Conservation (phyloP, 306 rosid species). For the Cucurbita moschata region DNA sequence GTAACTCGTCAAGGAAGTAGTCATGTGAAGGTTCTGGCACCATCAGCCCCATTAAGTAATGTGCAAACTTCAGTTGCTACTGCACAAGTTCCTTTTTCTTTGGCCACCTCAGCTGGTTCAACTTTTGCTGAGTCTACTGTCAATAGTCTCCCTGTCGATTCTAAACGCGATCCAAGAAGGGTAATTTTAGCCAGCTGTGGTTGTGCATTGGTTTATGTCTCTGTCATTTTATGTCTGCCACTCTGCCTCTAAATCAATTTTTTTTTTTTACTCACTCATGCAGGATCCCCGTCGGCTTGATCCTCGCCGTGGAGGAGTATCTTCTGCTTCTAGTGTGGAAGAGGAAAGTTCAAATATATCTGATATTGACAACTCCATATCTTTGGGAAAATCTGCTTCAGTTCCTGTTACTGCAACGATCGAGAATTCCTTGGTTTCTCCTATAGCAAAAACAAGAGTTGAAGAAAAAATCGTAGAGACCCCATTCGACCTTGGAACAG, state of each 20-base stretch:
- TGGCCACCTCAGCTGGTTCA: slow-evolving; percentile 27
- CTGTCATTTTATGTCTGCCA: neutral
- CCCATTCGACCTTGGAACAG: slow-evolving; percentile 28
- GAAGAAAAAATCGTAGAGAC: slow-evolving; percentile 42
- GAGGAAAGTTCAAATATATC: slow-evolving; percentile 29
- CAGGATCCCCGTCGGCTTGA: slow-evolving; percentile 98
- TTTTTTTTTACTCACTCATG: slow-evolving; percentile 13
- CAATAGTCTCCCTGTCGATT: slow-evolving; percentile 48
- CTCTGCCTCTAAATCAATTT: neutral
- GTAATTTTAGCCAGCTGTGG: slow-evolving; percentile 26
- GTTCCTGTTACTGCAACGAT: slow-evolving; percentile 16
- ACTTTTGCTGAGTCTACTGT: slow-evolving; percentile 33
- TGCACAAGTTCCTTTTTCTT: slow-evolving; percentile 33
- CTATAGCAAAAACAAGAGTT: slow-evolving; percentile 21
- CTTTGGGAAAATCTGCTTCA: slow-evolving; percentile 35
- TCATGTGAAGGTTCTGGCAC: slow-evolving; percentile 28
- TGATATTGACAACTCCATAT: slow-evolving; percentile 41
- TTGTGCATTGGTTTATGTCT: neutral
- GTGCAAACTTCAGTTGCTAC: slow-evolving; percentile 43
- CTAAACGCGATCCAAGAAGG: slow-evolving; percentile 94
- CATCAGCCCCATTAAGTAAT: slow-evolving; percentile 39
- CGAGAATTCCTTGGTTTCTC: slow-evolving; percentile 30
- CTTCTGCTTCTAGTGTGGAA: slow-evolving; percentile 32
- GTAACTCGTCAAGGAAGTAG: slow-evolving; percentile 33
- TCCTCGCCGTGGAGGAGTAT: slow-evolving; percentile 58